Percentiles rank a stretch among this genome's conserved stretches.
Conservation (phyloP, 805 yeast genomes). For the Wickerhamiella occidentalis region DNA sequence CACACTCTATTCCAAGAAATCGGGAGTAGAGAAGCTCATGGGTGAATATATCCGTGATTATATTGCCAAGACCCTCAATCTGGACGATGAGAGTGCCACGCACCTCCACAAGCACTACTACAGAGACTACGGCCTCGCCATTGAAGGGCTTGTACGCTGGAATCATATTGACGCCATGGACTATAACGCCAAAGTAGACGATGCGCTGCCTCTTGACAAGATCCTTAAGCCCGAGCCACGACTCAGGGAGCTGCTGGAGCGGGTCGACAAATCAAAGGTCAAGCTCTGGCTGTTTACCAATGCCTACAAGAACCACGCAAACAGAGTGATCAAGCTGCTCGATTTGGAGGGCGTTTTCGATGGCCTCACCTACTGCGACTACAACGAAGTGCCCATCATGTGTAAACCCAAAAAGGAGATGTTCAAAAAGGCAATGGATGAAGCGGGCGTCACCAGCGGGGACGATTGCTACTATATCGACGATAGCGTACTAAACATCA, state of each 20-base stretch:
- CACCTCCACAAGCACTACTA: conserved; percentile 63
- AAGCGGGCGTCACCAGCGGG: conserved; percentile 45
- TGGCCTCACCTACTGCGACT: conserved; percentile 89
- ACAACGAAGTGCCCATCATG: conserved; percentile 44
- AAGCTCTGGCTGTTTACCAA: conserved; percentile 89
- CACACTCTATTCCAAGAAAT: conserved; percentile 66
- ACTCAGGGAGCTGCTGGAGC: conserved; percentile 26
- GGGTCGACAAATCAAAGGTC: conserved; percentile 38
- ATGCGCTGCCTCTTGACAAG: conserved; percentile 72
- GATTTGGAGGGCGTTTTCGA: conserved; percentile 91
- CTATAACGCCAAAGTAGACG: conserved; percentile 82
- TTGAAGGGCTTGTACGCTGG: conserved; percentile 65
- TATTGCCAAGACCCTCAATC: conserved; percentile 50
- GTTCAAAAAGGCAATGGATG: conserved; percentile 43
- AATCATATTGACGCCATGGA: conserved; percentile 74
- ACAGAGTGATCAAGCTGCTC: conserved; percentile 61
- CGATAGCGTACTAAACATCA: conserved; percentile 70
- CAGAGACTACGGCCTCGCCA: conserved; percentile 78
- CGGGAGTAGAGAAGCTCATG: conserved; percentile 76
- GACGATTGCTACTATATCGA: conserved; percentile 63
- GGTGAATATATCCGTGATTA: conserved; percentile 71
- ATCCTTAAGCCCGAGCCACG: conserved; percentile 48
- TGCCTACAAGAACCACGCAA: conserved; percentile 85
- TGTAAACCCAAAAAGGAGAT: conserved; percentile 82
- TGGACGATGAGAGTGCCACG: conserved; percentile 64